phyloP scores from a whole-genome alignment of 495 filamentous ascomycete species.

The Friedmanniomyces endolithicus region DNA sequence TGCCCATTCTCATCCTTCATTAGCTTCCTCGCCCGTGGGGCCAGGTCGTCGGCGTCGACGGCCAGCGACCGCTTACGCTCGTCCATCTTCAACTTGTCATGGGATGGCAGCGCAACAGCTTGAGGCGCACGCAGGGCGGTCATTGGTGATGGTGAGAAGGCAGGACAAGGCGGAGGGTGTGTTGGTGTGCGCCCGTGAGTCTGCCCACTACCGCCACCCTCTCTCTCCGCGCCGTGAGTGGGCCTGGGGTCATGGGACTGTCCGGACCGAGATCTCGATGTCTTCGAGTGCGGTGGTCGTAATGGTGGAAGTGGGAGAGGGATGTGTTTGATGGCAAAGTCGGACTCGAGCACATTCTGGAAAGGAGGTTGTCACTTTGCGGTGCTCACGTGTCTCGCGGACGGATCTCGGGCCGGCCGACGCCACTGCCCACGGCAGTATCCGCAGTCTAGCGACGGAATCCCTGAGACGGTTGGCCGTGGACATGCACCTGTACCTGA shows the following conservation, averaged over 20 bases:
- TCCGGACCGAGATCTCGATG: neutral
- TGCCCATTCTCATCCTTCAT: constrained; percentile 30
- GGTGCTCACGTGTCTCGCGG: too few relatives aligned
- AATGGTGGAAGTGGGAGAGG: neutral
- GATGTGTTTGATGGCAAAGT: neutral
- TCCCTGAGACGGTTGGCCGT: too few relatives aligned
- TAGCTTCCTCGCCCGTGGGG: constrained; percentile 76
- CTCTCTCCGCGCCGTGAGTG: too few relatives aligned
- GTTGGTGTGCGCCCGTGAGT: neutral
- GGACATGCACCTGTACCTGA: too few relatives aligned
- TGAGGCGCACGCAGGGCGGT: constrained; percentile 62
- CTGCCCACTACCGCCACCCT: neutral
- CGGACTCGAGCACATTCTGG: neutral
- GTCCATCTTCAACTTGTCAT: constrained; percentile 81
- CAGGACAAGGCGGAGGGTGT: neutral
- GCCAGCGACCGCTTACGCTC: constrained; percentile 85
- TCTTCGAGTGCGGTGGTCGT: neutral
- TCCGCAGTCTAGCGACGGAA: neutral
- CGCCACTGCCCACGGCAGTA: neutral
- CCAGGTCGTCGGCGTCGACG: constrained; percentile 55
- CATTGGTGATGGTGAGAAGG: constrained; percentile 40
- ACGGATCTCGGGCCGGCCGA: neutral
- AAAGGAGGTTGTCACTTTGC: neutral
- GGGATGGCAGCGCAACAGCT: constrained; percentile 50
- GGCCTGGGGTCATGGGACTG: too few relatives aligned